phyloP scores from a whole-genome alignment of 2,329 filamentous ascomycete species.

The Magnaporthales sp. region DNA sequence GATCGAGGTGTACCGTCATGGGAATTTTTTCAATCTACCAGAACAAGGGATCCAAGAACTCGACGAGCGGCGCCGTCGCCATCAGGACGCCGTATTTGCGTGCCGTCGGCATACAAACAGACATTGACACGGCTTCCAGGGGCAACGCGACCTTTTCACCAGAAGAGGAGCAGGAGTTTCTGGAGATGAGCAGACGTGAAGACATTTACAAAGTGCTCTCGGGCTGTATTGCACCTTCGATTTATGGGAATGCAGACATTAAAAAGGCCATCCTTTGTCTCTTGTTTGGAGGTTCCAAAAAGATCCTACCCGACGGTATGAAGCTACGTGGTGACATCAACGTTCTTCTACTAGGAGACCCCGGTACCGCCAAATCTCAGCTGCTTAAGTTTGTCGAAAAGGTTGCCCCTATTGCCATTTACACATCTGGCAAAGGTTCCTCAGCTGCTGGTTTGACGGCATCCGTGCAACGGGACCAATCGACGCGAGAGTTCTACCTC shows the following conservation, averaged over 20 bases:
- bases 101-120: conserved; percentile 84
- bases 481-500: conserved; percentile 91
- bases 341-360: conserved; percentile 90
- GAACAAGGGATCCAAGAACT: conserved; percentile 76
- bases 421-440: conserved; percentile 96
- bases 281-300: conserved; percentile 90
- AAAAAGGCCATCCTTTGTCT: conserved; percentile 96
- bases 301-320: conserved; percentile 96
- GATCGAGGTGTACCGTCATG: conserved; percentile 89
- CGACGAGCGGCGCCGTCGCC: conserved; percentile 72
- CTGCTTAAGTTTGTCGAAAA: conserved; percentile 96
- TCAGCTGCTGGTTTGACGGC: conserved; percentile 96
- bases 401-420: conserved; percentile 92
- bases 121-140: conserved; percentile 82
- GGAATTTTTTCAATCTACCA: conserved; percentile 98
- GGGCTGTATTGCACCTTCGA: conserved; percentile 90
- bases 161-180: conserved; percentile 94
- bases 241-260: conserved; percentile 92
- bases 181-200: conserved; percentile 79
- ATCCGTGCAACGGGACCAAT: conserved; percentile 87
- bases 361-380: conserved; percentile 96
- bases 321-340: conserved; percentile 97
- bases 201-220: conserved; percentile 91
- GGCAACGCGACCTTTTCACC: conserved; percentile 79
- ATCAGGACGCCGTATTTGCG: conserved; percentile 93